Evolutionary conservation across 2,329 filamentous ascomycete species (phyloP).

Genomic region (Ceratocystis diversiconidia): DNA sequence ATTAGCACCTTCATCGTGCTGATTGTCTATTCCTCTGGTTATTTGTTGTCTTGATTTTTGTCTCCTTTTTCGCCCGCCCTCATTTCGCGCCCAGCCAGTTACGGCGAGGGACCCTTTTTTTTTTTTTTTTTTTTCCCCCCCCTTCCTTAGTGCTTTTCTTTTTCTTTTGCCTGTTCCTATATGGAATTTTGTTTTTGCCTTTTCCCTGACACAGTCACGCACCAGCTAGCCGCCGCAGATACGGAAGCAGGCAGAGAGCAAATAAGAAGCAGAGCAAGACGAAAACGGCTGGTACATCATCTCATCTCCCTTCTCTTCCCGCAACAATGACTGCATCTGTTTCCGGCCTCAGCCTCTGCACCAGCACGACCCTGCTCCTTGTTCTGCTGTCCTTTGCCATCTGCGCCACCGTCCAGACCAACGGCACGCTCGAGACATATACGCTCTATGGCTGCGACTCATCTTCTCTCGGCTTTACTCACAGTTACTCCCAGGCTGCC

Average conservation of each 20-base stretch:
- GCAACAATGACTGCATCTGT: background rate
- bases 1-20: background rate
- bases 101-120: background rate
- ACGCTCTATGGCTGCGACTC: conserved; percentile 16
- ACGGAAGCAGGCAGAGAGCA: background rate
- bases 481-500: conserved; percentile 15
- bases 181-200: background rate
- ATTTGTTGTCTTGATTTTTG: background rate
- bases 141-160: background rate
- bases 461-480: conserved; percentile 9
- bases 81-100: conserved; percentile 2
- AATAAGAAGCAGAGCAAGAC: background rate
- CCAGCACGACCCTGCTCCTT: background rate
- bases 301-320: background rate
- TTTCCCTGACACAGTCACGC: background rate
- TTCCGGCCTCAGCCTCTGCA: background rate
- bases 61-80: background rate
- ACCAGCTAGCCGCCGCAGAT: background rate
- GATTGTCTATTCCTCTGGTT: background rate
- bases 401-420: conserved; percentile 12
- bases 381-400: background rate
- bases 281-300: background rate
- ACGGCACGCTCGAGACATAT: conserved; percentile 17
- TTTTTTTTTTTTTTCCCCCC: background rate
- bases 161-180: background rate